phyloP scores from a whole-genome alignment of 441 rosid species.

The Biscutella laevigata region DNA sequence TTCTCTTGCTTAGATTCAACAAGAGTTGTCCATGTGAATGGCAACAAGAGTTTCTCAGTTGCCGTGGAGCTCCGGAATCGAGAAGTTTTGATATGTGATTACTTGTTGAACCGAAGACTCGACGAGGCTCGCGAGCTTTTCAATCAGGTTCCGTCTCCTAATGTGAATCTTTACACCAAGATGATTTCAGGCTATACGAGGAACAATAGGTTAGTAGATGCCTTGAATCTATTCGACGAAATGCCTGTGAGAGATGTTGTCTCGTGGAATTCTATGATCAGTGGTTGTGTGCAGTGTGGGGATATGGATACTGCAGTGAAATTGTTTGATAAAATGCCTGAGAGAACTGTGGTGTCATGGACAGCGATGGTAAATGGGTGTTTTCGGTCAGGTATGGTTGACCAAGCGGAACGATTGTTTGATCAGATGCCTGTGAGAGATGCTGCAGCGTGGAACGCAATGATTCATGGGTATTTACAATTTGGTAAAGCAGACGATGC shows the following conservation, averaged over 20 bases:
- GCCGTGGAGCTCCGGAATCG: background rate
- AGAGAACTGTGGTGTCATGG: constrained; percentile 59
- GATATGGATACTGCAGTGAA: constrained; percentile 32
- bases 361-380: constrained; percentile 64
- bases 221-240: constrained; percentile 32
- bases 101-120: constrained; percentile 35
- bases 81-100: constrained; percentile 33
- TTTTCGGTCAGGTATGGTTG: constrained; percentile 34
- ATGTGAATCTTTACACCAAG: constrained; percentile 37
- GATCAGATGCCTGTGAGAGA: constrained; percentile 36
- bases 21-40: background rate
- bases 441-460: constrained; percentile 42
- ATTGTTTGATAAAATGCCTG: constrained; percentile 67
- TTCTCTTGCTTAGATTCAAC: background rate
- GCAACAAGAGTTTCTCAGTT: background rate
- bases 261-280: constrained; percentile 46
- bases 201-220: constrained; percentile 30
- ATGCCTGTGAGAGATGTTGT: constrained; percentile 40
- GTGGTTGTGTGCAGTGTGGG: constrained; percentile 62
- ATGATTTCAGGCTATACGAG: constrained; percentile 36
- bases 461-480: constrained; percentile 58
- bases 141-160: constrained; percentile 29
- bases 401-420: constrained; percentile 39
- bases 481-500: constrained; percentile 38
- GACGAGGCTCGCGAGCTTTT: constrained; percentile 42